Evolutionary conservation across 306 rosid genomes (phyloP), one percentile per base, ranked within the genome.

Genomic region (Acacia crassicarpa): DNA sequence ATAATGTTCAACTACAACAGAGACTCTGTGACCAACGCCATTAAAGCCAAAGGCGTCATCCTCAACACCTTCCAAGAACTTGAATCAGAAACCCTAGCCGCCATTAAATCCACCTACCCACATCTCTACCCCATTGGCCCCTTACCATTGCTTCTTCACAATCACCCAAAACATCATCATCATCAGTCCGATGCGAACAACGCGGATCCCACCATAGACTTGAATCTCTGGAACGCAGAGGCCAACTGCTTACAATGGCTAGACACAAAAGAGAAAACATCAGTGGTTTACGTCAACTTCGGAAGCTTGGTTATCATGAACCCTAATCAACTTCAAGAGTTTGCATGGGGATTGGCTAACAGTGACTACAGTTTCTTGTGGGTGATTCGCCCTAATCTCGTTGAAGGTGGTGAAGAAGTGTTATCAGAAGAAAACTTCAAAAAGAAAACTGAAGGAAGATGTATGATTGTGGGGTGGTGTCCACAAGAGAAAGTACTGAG

Each of bases 261-360:
- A n/a, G 74, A 82, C 8, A 69, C 71, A 22, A 85, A 63, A 53
- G 89, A 82, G 8, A 9, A 32, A 71, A 49, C 62, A 35, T 82
- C 89, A 15, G 86, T 85, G 0, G 68, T 86, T 59, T 86, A 86
- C 66, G 84, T 86, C 63, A 86, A 86, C 67, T 86, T 83, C 72
- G 89, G 89, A 16, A 86, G 89, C 84, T 76, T 86, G 38, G 83
- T 82, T 54, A 79, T 70, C 6, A 79, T 82, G 88, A 82, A 63
- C 11, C 4, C 72, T 11, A 83, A 61, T 8, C 84, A 86, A 69
- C 45, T 86, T 35, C 62, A 54, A 33, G 86, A 86, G 53, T 79
- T 86, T 82, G 89, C 89, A 4, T 82, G 86, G 86, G 89, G 89
- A 8, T 54, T 86, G 25, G 84, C 82, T 19, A 86, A 86, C 38